Evolutionary conservation across 495 filamentous ascomycete genomes (phyloP).

Genomic region (Cercophora newfieldiana): DNA sequence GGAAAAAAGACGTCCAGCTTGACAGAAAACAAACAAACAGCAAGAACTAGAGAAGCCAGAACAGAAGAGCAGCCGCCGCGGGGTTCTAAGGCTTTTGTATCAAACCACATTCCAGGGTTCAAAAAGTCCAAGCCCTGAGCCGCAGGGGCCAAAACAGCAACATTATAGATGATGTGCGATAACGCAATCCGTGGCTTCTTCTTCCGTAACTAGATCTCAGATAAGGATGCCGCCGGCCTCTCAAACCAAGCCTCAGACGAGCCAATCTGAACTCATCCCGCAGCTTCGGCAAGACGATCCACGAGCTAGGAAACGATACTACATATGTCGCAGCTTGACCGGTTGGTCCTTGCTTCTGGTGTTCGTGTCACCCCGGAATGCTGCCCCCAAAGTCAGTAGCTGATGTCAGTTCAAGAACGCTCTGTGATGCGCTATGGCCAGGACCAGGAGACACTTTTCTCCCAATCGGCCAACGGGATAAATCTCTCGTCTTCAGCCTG

Average conservation of each 20-base stretch:
- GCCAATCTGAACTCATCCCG: slow-evolving; percentile 1
- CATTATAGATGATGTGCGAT: slow-evolving; percentile 14
- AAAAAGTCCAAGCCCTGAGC: not conserved
- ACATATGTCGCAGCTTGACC: not conserved
- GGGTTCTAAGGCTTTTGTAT: not conserved
- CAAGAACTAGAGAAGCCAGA: not conserved
- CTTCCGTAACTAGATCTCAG: not conserved
- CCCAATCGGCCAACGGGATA: too few species aligned
- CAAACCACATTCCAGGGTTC: not conserved
- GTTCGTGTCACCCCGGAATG: not conserved
- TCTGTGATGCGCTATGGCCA: not conserved
- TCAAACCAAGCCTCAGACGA: not conserved
- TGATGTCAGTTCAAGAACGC: too few species aligned
- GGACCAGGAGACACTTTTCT: not conserved
- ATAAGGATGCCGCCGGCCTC: not conserved
- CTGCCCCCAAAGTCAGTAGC: not conserved
- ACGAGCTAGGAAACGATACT: not conserved
- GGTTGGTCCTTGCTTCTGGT: not conserved
- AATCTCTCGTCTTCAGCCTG: too few species aligned
- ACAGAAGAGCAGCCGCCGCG: slow-evolving; percentile 1
- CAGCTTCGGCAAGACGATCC: not conserved
- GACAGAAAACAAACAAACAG: not conserved
- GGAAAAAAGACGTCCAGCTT: too few species aligned
- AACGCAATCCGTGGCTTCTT: slow-evolving; percentile 12
- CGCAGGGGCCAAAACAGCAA: slow-evolving; percentile 9